Percentiles rank a stretch among this genome's conserved stretches.
phyloP scores from a whole-genome alignment of 2,329 filamentous ascomycete genomes.

The Colletotrichum sp. region DNA sequence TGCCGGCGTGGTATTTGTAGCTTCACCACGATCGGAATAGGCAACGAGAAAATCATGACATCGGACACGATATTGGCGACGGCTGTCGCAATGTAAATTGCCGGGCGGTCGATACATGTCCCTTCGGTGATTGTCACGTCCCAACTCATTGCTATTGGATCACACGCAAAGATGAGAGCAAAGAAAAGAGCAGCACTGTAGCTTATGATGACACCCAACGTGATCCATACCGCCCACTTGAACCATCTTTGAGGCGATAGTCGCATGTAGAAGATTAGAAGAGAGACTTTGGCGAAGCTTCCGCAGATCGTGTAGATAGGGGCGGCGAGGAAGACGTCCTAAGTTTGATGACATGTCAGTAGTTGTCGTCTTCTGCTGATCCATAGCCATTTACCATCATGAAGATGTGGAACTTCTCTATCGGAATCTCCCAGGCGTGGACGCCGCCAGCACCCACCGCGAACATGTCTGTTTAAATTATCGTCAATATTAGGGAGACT shows the following conservation, averaged over 20 bases:
- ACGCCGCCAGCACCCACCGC: constrained; percentile 29
- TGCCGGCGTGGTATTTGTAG: constrained; percentile 50
- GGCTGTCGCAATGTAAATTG: constrained; percentile 53
- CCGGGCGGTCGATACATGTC: constrained; percentile 48
- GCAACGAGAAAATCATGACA: constrained; percentile 49
- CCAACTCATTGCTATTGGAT: constrained; percentile 36
- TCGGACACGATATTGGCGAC: constrained; percentile 53
- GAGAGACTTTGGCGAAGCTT: constrained; percentile 39
- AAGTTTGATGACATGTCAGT: neutral
- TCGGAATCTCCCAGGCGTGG: constrained; percentile 35
- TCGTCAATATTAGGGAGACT: neutral
- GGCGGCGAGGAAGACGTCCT: constrained; percentile 31
- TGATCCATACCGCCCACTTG: constrained; percentile 31
- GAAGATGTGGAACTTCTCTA: constrained; percentile 29
- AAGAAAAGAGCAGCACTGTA: constrained; percentile 40
- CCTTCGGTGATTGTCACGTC: constrained; percentile 32
- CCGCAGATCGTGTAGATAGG: constrained; percentile 38
- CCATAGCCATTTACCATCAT: constrained; percentile 23
- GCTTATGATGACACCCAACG: constrained; percentile 31
- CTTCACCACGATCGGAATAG: constrained; percentile 49
- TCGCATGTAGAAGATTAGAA: constrained; percentile 42
- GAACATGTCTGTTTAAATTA: constrained; percentile 29
- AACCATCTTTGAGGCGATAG: constrained; percentile 40
- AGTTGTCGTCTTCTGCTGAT: too few relatives aligned
- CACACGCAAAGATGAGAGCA: constrained; percentile 40